Base-by-base conservation (phyloP, 2,329 filamentous ascomycete species). In the Botrytis hyacinthi region DNA sequence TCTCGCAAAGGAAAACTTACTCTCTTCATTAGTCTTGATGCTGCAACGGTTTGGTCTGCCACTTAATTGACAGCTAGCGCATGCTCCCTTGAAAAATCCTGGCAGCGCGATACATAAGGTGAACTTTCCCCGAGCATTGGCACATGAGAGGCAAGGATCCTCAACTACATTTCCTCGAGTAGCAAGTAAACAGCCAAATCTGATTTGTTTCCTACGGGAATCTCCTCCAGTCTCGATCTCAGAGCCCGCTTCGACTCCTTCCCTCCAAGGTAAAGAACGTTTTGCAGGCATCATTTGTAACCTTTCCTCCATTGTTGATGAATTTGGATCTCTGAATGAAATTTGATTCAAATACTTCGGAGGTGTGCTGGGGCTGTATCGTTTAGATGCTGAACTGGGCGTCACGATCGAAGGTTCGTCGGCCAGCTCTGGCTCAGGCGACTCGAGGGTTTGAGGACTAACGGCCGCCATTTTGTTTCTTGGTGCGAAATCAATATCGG, bases 31-130 rank as follows among this genome's bases (percentile, higher is more conserved):
- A 51, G 77, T 76, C 73, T 80, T 81, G 26, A 80, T 81, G 63
- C 76, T 79, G 67, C 80, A 81, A 22, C 79, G 75, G 68, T 80
- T 80, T 35, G 79, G 79, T 46, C 79, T 71, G 22, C 80, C 80
- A 67, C 79, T 80, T 26, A 80, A 73, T 72, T 81, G 79, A 73
- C 80, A 81, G 54, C 76, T 78, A 16, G 80, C 80, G 70, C 80
- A 81, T 70, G 80, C 80, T 48, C 80, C 80, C 71, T 80, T 80
- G 74, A 81, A 81, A 73, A 78, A 81, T 10, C 79, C 79, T n/a
- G 79, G 78, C 37, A 81, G 72, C 40, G 79, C 79, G 35, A 81
- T 76, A 59, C 80, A 81, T 46, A 78, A 72, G 60, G 69, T 75
- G 73, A 81, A 81, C 68, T 81, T 81, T 16, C 80, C 80, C 44